Evolutionary conservation across 2,329 filamentous ascomycete species (phyloP), one percentile per base, ranked within the genome.

Genomic region (Thielaviopsis ethacetica): DNA sequence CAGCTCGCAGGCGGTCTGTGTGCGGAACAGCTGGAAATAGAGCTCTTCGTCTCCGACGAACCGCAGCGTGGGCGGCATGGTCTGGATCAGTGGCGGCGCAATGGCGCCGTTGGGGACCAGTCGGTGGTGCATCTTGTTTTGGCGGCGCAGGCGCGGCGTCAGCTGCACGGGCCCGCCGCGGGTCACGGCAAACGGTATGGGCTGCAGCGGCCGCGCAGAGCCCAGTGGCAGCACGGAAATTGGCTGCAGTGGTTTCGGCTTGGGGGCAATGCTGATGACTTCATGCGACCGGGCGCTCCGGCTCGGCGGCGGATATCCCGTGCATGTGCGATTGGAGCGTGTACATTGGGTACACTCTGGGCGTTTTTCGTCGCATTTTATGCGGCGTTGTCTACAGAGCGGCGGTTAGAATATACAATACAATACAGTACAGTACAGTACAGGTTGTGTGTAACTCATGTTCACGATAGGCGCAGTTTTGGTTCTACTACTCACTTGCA

Each of bases 361-460:
- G 58, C 82, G 78, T 62, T 69, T 72, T 68, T 85, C 82, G 67
- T 84, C 82, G 67, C 82, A 85, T 68, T 85, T 85, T 62, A 85
- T 83, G 62, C 79, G 75, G 63, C 81, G 74, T 62, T 73, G 74
- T 67, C 81, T 84, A 54, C 47, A 44, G 56, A 26, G 12, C 17
- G 3, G 13, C 17, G 41, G 53, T 56, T 54, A 56, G 54, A 49
- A 49, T 41, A 27, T 27, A 9, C 9, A 4, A 9, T 27, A 27
- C 9, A 9, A 4, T 4, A 27, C n/a, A n/a, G n/a, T n/a, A n/a
- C n/a, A n/a, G n/a, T n/a, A n/a, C n/a, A n/a, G n/a, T n/a, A n/a
- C n/a, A n/a, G n/a, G n/a, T n/a, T n/a, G n/a, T n/a, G n/a, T n/a
- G n/a, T n/a, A n/a, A n/a, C n/a, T n/a, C n/a, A n/a, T n/a, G n/a